Base-by-base conservation (phyloP, 768 basidiomycete species). In the Lentinula aciculospora region DNA sequence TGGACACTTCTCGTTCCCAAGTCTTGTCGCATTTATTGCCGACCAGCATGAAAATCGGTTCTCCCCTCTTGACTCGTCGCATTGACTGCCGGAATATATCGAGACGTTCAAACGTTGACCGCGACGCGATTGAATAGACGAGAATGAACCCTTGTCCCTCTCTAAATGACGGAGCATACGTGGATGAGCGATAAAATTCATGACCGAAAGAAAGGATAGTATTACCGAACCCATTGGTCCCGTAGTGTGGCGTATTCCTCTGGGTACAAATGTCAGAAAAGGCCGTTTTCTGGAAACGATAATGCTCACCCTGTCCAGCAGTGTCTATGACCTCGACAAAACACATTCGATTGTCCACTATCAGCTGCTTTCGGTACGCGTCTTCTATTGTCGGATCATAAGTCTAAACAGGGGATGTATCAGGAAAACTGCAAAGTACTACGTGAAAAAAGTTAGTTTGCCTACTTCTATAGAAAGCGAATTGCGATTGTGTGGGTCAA, bases 361-460 rank as follows among this genome's bases (percentile, higher is more conserved):
- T 86, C 65, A 94, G 82, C 70, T 94, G 93, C 72, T 95, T 96
- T 66, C 94, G 83, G 75, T 98, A 97, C 61, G 94, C 94, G 71
- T 97, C 94, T 75, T 98, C 94, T 83, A 98, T 98, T 65, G 94
- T 98, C 58, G 94, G 94, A 76, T 98, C 94, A 72, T 98, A 98
- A 53, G 93, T 93, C 92, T 96, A 63, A n/a, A 57, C 39, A 3
- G 27, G 54, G 56, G 60, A 47, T 36, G 49, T 62, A 53, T 44
- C 63, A 40, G 34, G 7, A n/a, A 42, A 51, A 51, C 44, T 13
- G 58, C 39, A 28, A 58, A 60, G 63, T 45, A 67, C 60, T 59
- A 55, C 53, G 46, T 57, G 28, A 51, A 49, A 47, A 53, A 50
- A 53, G 28, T 25, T 51, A 54, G 42, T 40, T 44, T 37, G 65